These are phyloP conservation scores for Peronospora belbahrii DNA, from an alignment of 352 stramenopile genomes.

Conservation along the genomic window DNA sequence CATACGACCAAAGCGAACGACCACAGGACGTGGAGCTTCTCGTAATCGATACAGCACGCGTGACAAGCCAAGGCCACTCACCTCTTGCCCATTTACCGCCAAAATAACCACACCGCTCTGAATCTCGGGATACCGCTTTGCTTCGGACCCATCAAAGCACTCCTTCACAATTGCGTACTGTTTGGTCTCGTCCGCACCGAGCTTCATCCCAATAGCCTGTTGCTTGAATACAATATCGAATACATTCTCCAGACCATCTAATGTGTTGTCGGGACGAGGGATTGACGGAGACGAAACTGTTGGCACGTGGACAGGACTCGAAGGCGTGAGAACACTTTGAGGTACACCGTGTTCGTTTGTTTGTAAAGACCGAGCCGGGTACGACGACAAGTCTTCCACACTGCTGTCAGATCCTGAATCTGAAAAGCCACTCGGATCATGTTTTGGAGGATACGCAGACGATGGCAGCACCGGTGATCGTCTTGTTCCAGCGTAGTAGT, in stretches of 20 bases:
- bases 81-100: constrained; percentile 73
- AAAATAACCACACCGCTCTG: constrained; percentile 75
- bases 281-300: constrained; percentile 22
- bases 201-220: constrained; percentile 77
- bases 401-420: constrained; percentile 55
- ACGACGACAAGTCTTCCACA: constrained; percentile 24
- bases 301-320: constrained; percentile 21
- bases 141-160: constrained; percentile 70
- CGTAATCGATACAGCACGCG: constrained; percentile 69
- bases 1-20: constrained; percentile 75
- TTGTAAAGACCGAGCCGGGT: constrained; percentile 15
- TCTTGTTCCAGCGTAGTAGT: constrained; percentile 4
- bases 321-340: constrained; percentile 9
- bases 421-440: constrained; percentile 33
- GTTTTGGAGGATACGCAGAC: constrained; percentile 17
- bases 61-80: constrained; percentile 58
- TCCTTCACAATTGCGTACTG: constrained; percentile 80
- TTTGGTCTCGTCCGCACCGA: constrained; percentile 55
- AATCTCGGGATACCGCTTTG: constrained; percentile 68
- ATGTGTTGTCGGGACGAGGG: constrained; percentile 17
- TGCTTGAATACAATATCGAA: constrained; percentile 86
- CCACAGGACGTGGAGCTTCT: constrained; percentile 67
- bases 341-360: constrained; percentile 17
- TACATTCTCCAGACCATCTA: constrained; percentile 66
- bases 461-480: constrained; percentile 13